Percentiles rank a stretch among this genome's conserved stretches.
phyloP scores from a whole-genome alignment of 345 rosid genomes.

The Ailanthus altissimus region DNA sequence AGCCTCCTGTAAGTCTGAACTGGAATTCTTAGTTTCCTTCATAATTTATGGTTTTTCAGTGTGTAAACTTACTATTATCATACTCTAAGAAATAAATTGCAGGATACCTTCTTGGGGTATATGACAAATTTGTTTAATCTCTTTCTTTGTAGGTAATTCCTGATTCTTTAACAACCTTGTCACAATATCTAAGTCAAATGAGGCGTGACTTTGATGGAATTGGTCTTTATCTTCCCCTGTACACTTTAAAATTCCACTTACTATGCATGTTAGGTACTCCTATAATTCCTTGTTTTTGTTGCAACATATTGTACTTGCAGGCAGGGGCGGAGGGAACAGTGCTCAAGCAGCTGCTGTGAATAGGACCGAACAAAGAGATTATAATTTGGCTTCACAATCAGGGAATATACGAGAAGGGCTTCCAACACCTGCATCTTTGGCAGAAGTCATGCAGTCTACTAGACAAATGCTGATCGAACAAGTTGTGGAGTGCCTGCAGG shows the following conservation, averaged over 20 bases:
- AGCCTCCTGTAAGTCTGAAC: conserved; percentile 57
- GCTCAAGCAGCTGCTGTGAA: conserved; percentile 31
- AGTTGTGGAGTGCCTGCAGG: conserved; percentile 57
- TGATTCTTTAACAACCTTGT: conserved; percentile 68
- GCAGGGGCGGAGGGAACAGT: conserved; percentile 40
- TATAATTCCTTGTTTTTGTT: conserved; percentile 23
- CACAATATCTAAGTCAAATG: conserved; percentile 55
- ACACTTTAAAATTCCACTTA: conserved; percentile 8
- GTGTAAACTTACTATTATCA: conserved; percentile 2
- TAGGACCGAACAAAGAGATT: conserved; percentile 39
- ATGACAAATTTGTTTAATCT: conserved; percentile 14
- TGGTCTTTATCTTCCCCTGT: conserved; percentile 34
- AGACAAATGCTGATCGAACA: conserved; percentile 63
- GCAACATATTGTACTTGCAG: conserved; percentile 35
- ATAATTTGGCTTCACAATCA: conserved; percentile 34
- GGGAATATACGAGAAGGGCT: conserved; percentile 45
- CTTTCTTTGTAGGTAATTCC: conserved; percentile 53
- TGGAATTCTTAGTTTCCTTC: conserved; percentile 15
- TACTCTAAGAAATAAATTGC: neutral
- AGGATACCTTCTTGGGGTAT: conserved; percentile 10
- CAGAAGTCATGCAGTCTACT: conserved; percentile 56
- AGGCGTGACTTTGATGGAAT: conserved; percentile 49
- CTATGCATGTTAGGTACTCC: conserved; percentile 3
- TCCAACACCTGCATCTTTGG: conserved; percentile 74
- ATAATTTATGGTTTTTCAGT: neutral